Evolutionary conservation across 2,329 filamentous ascomycete genomes (phyloP), one percentile per base, ranked within the genome.

Genomic region (Cordyceps fumosorosea): DNA sequence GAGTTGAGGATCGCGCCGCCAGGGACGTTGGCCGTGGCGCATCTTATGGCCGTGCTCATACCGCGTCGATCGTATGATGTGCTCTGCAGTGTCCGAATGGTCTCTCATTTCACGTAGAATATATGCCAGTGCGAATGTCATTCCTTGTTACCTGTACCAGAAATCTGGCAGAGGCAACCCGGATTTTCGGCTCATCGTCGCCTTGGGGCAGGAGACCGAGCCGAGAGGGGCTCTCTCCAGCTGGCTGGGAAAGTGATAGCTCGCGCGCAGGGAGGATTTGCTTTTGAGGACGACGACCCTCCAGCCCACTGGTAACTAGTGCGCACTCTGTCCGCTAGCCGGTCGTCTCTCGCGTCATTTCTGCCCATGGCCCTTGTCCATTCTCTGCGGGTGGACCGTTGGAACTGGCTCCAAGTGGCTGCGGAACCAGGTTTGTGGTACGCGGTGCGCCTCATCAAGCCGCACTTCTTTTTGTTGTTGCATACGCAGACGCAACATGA

Each of bases 221-320:
- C n/a, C n/a, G n/a, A n/a, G n/a, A 62, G 34, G 37, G 24, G 50
- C 51, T 12, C 47, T 42, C 50, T 56, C 48, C 51, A 44, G 50
- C 44, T 45, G 57, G 57, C 44, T 29, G 55, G 50, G 56, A 63
- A 66, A 67, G 62, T 70, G 69, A 70, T 64, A 69, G 64, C 67
- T 70, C 68, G 59, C 64, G 37, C 59, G 62, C 64, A 67, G 62
- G 26, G 55, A 56, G 48, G 34, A 24, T 54, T 69, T 67, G 56
- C 60, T 66, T 66, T 64, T 50, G 48, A n/a, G 40, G 29, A 53
- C 24, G 12, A 50, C 44, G 26, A 40, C 24, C 22, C 47, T 37
- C 48, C 34, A 37, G 34, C n/a, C n/a, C 29, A 53, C 44, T 37
- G 12, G 47, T 50, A 32, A 34, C 53, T 44, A 56, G 29, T 44